Conservation (phyloP, 495 filamentous ascomycete species). For the Lophium mytilinum region DNA sequence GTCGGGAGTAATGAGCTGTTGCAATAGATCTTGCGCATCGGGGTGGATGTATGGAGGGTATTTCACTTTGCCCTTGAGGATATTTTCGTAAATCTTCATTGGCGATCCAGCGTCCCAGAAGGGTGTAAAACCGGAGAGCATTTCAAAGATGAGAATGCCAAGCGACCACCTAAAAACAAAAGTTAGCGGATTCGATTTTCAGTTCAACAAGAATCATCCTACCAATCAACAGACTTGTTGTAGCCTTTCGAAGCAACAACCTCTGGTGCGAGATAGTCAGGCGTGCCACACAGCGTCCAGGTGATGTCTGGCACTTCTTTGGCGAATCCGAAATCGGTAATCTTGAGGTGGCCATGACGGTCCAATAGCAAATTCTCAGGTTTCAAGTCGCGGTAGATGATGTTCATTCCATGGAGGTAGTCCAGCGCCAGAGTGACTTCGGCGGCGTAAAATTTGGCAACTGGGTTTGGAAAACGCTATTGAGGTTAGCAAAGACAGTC, state of each 20-base stretch:
- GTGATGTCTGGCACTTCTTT: constrained; percentile 98
- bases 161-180: constrained; percentile 77
- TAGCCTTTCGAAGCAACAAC: constrained; percentile 97
- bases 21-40: constrained; percentile 85
- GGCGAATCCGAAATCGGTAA: constrained; percentile 97
- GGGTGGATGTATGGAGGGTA: constrained; percentile 92
- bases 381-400: constrained; percentile 96
- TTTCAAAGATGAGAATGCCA: constrained; percentile 97
- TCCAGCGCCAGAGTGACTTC: constrained; percentile 94
- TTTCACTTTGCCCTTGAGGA: constrained; percentile 84
- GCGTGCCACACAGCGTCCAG: constrained; percentile 96
- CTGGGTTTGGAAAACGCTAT: constrained; percentile 95
- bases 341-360: constrained; percentile 93
- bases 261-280: constrained; percentile 96
- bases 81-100: constrained; percentile 99
- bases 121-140: constrained; percentile 97
- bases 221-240: constrained; percentile 99
- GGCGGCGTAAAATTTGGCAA: constrained; percentile 97
- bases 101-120: constrained; percentile 97
- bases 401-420: constrained; percentile 88
- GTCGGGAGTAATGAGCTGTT: constrained; percentile 87
- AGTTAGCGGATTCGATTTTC: neutral
- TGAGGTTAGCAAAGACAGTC: neutral
- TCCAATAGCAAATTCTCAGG: constrained; percentile 94
- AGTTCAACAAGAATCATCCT: constrained; percentile 28